Percentiles rank a stretch among this genome's conserved stretches.
phyloP scores from a whole-genome alignment of 1,284 basidiomycete genomes.

The Cryptococcus depauperatus region DNA sequence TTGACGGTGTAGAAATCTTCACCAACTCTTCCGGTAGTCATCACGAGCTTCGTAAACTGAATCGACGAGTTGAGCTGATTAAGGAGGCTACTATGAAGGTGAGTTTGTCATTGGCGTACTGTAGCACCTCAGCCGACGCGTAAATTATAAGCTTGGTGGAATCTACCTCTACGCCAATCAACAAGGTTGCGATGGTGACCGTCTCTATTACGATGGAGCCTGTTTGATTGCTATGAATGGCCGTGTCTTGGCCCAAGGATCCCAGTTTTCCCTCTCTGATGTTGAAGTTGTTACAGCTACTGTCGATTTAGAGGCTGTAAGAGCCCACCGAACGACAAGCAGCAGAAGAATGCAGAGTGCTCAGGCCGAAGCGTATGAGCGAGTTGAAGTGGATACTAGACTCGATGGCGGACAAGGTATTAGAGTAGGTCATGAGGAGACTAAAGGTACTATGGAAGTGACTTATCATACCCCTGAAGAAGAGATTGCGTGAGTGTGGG shows the following conservation, averaged over 20 bases:
- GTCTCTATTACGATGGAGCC: constrained; percentile 95
- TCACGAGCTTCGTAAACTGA: constrained; percentile 91
- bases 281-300: constrained; percentile 95
- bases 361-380: constrained; percentile 59
- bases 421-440: constrained; percentile 60
- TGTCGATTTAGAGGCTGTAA: constrained; percentile 88
- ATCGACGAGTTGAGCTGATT: constrained; percentile 85
- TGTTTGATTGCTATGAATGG: constrained; percentile 95
- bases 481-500: constrained; percentile 78
- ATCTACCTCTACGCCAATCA: constrained; percentile 98
- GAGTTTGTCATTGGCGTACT: constrained; percentile 5
- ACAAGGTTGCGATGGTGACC: constrained; percentile 96
- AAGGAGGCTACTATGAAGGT: constrained; percentile 95
- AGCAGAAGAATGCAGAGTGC: constrained; percentile 88
- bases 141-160: constrained; percentile 90
- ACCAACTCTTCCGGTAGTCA: constrained; percentile 97
- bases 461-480: constrained; percentile 84
- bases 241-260: constrained; percentile 82
- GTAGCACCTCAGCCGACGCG: constrained; percentile 1
- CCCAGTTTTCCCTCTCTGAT: constrained; percentile 90
- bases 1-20: constrained; percentile 97
- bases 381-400: constrained; percentile 68
- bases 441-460: constrained; percentile 53
- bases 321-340: constrained; percentile 71
- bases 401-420: constrained; percentile 52